Base-by-base conservation (phyloP, 2,329 filamentous ascomycete genomes). In the Epichloe sylvatica region DNA sequence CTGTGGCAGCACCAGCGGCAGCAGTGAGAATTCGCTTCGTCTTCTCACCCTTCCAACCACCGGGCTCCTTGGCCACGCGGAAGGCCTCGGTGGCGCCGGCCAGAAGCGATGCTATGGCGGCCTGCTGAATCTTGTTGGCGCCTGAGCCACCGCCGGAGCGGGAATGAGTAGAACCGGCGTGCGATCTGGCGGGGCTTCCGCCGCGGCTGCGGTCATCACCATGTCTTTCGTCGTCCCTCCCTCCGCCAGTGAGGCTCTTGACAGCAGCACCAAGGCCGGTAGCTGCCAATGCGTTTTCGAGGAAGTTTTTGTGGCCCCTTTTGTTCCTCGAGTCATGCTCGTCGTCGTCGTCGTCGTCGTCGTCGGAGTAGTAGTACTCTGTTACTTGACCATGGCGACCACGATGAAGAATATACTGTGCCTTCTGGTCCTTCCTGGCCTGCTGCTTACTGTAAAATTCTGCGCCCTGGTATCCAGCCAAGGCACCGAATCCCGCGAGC, bases 31-130 rank as follows among this genome's bases (percentile, higher is more conserved):
- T 80, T 47, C 91, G 87, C 71, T 89, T 92, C 56, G 89, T 87
- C 69, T 96, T 96, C 54, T 86, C 84, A 37, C 90, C 91, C 55
- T 83, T 84, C 89, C 90, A 96, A 41, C 83, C 79, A 49, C 91
- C 91, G 2, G 88, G 85, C 54, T 92, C 85, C 60, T 91, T 94
- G 63, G 90, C 83, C 50, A 89, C 83, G 53, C 87, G 84, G 74
- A 94, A 94, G 40, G 91, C 91, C 67, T 96, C 90, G 49, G 89
- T 85, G 39, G 90, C 91, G 59, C 89, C 91, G 33, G 91, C 90
- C 44, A 94, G 78, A 38, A 96, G 74, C 19, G 90, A 92, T 35
- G 91, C 90, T 72, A 92, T 91, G 63, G 90, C 87, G 35, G 89
- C 89, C 67, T 95, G 88, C 56, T 89, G 81, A 44, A 87, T 78